phyloP scores from a whole-genome alignment of 805 yeast species.

The Candida silvicultrix region DNA sequence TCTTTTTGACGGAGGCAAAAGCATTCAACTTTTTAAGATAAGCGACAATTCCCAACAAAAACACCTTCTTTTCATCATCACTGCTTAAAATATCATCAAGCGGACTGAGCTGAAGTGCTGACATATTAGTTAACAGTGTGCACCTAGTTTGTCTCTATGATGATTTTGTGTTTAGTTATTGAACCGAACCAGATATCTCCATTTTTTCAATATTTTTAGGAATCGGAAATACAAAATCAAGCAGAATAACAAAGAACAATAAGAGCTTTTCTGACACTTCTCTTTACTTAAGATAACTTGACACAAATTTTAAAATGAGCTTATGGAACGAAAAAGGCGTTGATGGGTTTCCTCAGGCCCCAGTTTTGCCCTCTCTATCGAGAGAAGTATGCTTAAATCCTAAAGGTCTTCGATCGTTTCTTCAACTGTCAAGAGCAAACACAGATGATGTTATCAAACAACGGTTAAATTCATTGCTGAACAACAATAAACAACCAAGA shows the following conservation, averaged over 20 bases:
- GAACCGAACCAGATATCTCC: no score
- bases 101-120: not conserved
- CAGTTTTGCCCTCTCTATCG: conserved; percentile 19
- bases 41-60: not conserved
- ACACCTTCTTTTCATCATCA: not conserved
- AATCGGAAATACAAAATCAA: not conserved
- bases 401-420: conserved; percentile 29
- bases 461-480: conserved; percentile 33
- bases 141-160: no score
- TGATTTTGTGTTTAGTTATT: no score
- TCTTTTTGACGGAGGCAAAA: not conserved
- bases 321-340: conserved; percentile 18
- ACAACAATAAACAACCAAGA: conserved; percentile 16
- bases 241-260: not conserved
- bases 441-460: conserved; percentile 42
- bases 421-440: conserved; percentile 28
- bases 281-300: no score
- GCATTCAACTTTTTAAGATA: not conserved
- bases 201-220: no score
- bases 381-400: conserved; percentile 27
- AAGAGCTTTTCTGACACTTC: not conserved
- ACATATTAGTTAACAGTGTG: no score
- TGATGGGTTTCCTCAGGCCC: conserved; percentile 10
- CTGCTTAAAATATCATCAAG: not conserved
- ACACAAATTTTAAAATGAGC: no score